phyloP scores from a whole-genome alignment of 305 asterid genomes.

The Euphrasia arctica region DNA sequence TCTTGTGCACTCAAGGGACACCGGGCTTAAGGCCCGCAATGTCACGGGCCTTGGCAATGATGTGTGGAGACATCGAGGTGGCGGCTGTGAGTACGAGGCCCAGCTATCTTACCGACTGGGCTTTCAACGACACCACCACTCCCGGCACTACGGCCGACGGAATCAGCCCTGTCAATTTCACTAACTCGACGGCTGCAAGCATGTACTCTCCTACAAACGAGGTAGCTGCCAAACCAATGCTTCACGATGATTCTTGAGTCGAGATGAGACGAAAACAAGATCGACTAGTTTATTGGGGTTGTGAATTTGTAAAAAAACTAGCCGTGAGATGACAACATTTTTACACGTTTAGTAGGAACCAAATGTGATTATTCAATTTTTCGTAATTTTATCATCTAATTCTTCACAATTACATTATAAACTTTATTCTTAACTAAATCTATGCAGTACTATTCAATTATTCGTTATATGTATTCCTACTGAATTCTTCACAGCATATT shows the following conservation, averaged over 20 bases:
- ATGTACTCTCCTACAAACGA: neutral
- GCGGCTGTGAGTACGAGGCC: slow-evolving; percentile 39
- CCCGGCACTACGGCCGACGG: neutral
- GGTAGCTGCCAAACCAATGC: neutral
- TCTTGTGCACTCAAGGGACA: slow-evolving; percentile 58
- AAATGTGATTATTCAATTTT: too few relatives aligned
- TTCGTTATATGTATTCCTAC: too few relatives aligned
- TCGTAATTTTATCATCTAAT: too few relatives aligned
- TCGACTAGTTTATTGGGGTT: neutral
- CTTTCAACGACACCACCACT: neutral
- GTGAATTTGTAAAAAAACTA: neutral
- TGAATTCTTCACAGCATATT: too few relatives aligned
- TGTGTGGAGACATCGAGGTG: slow-evolving; percentile 49
- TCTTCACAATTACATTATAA: too few relatives aligned
- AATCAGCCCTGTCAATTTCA: neutral
- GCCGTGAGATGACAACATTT: too few relatives aligned
- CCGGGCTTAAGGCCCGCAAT: slow-evolving; percentile 52
- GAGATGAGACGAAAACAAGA: neutral
- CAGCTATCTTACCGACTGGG: slow-evolving; percentile 60
- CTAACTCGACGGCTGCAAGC: neutral
- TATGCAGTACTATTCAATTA: too few relatives aligned
- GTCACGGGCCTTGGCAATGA: slow-evolving; percentile 73
- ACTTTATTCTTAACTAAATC: too few relatives aligned
- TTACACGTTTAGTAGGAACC: too few relatives aligned
- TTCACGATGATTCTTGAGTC: neutral